A percentile compares a stretch with the other conserved stretches of the same genome.
Conservation (phyloP, 768 basidiomycete genomes). For the Agaricus sinodeliciosus region DNA sequence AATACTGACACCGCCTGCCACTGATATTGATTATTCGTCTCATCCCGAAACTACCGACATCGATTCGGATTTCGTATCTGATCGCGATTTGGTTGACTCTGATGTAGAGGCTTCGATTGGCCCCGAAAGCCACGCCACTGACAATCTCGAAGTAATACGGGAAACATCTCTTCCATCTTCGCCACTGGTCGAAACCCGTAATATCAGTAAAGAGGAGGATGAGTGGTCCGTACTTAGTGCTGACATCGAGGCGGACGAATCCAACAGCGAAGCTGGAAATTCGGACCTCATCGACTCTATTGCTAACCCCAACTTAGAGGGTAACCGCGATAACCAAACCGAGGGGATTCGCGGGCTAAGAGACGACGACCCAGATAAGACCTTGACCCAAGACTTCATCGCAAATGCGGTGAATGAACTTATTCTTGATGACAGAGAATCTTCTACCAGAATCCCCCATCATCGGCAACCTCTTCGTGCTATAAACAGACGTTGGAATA, state of each 20-base stretch:
- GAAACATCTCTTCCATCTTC: constrained; percentile 19
- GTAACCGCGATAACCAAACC: not conserved
- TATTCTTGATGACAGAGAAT: constrained; percentile 14
- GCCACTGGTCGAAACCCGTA: constrained; percentile 9
- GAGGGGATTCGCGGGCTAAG: constrained; percentile 1
- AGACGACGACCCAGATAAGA: constrained; percentile 12
- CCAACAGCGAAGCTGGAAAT: constrained; percentile 11
- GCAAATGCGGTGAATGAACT: not conserved
- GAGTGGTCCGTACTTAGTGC: constrained; percentile 14
- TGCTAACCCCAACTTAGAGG: constrained; percentile 1
- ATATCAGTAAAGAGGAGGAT: constrained; percentile 6
- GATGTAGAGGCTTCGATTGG: constrained; percentile 35
- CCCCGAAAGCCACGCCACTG: constrained; percentile 13
- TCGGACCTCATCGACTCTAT: not conserved
- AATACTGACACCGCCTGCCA: constrained; percentile 68
- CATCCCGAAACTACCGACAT: constrained; percentile 37
- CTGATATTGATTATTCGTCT: constrained; percentile 56
- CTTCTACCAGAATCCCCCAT: constrained; percentile 17
- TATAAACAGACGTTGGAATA: constrained; percentile 19
- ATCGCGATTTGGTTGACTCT: constrained; percentile 37
- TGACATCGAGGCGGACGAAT: constrained; percentile 14
- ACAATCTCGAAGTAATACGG: constrained; percentile 18
- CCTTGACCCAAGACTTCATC: constrained; percentile 3
- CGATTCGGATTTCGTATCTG: constrained; percentile 48
- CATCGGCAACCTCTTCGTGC: constrained; percentile 24